Conservation (phyloP, 108 stramenopile species). For the Phaeodactylum tricornutum region DNA sequence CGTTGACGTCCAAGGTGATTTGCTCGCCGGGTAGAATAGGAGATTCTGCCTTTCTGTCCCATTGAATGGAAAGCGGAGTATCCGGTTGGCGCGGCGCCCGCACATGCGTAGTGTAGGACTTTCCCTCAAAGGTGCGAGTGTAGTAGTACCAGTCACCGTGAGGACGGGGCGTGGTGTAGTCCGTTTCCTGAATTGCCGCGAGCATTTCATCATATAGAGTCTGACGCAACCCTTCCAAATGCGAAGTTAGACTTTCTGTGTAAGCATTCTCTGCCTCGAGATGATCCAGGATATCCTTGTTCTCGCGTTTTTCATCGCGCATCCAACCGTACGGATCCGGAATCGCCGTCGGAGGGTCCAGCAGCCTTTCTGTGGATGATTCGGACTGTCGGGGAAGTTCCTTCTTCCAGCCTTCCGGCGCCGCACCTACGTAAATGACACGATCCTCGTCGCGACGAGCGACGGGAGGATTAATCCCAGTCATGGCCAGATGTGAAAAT, state of each 20-base stretch:
- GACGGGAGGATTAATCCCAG: constrained; percentile 37
- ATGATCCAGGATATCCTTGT: constrained; percentile 62
- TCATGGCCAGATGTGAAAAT: too few species aligned
- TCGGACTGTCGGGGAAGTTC: constrained; percentile 44
- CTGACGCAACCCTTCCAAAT: constrained; percentile 45
- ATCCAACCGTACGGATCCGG: constrained; percentile 90
- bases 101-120: constrained; percentile 77
- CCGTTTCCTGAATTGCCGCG: constrained; percentile 66
- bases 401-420: constrained; percentile 17
- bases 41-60: constrained; percentile 50
- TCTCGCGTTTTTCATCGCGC: constrained; percentile 73
- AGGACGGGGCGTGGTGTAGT: constrained; percentile 67
- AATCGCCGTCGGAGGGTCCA: constrained; percentile 62
- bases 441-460: constrained; percentile 69
- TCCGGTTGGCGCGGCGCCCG: constrained; percentile 42
- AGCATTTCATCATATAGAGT: constrained; percentile 76
- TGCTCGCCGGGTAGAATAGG: constrained; percentile 63
- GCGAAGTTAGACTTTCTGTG: constrained; percentile 41
- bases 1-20: constrained; percentile 83
- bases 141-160: constrained; percentile 73
- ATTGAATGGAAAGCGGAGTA: constrained; percentile 12
- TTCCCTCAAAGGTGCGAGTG: constrained; percentile 81
- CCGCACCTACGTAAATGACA: constrained; percentile 40
- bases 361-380: constrained; percentile 41
- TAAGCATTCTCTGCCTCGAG: constrained; percentile 81